Conservation (phyloP, 2,329 filamentous ascomycete genomes). For the Phyllosticta paracitricarpa region DNA sequence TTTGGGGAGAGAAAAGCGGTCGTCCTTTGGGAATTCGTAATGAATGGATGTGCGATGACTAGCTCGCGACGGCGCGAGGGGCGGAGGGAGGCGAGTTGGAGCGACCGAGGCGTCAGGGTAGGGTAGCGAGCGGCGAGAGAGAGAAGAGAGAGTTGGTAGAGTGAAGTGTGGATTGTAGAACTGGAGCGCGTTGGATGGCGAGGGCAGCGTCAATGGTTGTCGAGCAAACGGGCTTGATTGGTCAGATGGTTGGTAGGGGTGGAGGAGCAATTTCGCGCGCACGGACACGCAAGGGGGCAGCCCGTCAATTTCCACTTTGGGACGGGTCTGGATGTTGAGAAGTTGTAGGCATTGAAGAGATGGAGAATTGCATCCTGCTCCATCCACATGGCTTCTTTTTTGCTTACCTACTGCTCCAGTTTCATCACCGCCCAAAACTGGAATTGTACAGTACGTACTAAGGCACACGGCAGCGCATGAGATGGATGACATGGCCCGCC, state of each 20-base stretch:
- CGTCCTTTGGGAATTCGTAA: conserved; percentile 5
- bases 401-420: neutral
- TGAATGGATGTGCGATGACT: conserved; percentile 7
- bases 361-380: neutral
- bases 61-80: neutral
- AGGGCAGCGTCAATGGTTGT: neutral
- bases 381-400: no score
- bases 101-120: neutral
- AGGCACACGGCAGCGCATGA: no score
- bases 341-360: neutral
- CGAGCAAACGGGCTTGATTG: neutral
- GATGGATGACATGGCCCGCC: no score
- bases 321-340: neutral
- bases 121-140: neutral
- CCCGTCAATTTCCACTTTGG: neutral
- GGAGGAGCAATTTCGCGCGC: neutral
- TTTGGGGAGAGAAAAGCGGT: conserved; percentile 4
- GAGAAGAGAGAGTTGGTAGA: neutral
- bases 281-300: neutral
- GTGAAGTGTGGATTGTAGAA: neutral
- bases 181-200: neutral
- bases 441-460: no score
- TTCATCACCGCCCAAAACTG: neutral
- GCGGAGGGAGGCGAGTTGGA: neutral
- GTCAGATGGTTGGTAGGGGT: neutral